Conservation (phyloP, 2,329 filamentous ascomycete species). For the Neocatenulostroma microsporum region DNA sequence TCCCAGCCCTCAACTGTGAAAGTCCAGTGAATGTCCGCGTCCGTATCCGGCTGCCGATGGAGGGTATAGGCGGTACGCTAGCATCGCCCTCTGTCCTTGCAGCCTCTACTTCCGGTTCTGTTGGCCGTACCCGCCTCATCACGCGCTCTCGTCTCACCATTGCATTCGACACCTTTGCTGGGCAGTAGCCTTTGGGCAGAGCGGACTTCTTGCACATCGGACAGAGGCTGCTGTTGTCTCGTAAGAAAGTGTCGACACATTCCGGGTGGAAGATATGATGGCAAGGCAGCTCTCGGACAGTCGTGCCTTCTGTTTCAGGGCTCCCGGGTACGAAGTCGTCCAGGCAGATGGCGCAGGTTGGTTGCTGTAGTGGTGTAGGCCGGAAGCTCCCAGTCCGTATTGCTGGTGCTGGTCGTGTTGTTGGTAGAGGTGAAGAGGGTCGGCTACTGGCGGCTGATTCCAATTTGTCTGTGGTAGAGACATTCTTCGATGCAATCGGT, state of each 20-base stretch:
- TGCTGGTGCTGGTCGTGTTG: slow-evolving; percentile 11
- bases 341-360: slow-evolving; percentile 83
- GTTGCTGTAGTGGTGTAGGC: slow-evolving; percentile 54
- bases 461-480: slow-evolving; percentile 5
- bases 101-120: slow-evolving; percentile 31
- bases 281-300: slow-evolving; percentile 79
- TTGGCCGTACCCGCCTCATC: slow-evolving; percentile 53
- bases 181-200: slow-evolving; percentile 56
- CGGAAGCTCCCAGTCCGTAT: slow-evolving; percentile 16
- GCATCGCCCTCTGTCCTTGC: neutral
- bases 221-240: slow-evolving; percentile 73
- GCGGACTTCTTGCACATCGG: slow-evolving; percentile 84
- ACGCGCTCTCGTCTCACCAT: slow-evolving; percentile 82
- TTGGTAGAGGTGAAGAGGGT: slow-evolving; percentile 9
- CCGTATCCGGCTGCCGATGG: no score
- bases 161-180: slow-evolving; percentile 62
- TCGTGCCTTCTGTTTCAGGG: slow-evolving; percentile 33
- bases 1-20: neutral
- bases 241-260: slow-evolving; percentile 81
- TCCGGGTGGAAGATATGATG: slow-evolving; percentile 88
- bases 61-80: no score
- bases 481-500: neutral
- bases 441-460: slow-evolving; percentile 6
- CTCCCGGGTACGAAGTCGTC: slow-evolving; percentile 62
- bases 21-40: slow-evolving; percentile 5